Percentiles rank a stretch among this genome's conserved stretches.
phyloP scores from a whole-genome alignment of 441 rosid species.

The Geranium incanum region DNA sequence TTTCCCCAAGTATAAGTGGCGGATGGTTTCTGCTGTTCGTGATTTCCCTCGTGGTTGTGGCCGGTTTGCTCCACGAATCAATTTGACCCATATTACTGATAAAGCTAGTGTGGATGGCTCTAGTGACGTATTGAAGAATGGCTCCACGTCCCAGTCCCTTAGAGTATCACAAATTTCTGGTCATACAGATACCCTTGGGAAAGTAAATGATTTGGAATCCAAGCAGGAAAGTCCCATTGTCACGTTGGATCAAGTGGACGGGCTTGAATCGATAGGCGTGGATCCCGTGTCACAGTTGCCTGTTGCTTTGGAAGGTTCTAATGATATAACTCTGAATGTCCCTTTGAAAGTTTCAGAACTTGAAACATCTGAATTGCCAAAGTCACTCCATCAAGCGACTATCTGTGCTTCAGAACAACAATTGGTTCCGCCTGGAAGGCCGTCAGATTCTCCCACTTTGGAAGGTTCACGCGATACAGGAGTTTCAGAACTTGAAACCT shows the following conservation, averaged over 20 bases:
- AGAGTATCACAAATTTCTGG: not conserved
- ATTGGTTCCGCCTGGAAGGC: not conserved
- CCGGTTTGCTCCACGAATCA: not conserved
- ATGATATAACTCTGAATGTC: not conserved
- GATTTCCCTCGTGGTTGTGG: slow-evolving; percentile 4
- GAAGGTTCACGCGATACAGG: not conserved
- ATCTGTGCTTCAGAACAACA: not conserved
- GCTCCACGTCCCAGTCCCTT: not conserved
- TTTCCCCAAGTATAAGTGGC: not conserved
- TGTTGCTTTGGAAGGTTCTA: not conserved
- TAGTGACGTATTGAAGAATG: not conserved
- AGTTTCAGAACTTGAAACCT: not conserved
- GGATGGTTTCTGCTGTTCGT: not conserved
- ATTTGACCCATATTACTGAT: not conserved
- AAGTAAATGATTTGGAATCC: too few species aligned
- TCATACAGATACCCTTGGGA: not conserved
- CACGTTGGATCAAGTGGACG: not conserved
- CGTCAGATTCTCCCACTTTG: not conserved
- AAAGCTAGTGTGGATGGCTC: not conserved
- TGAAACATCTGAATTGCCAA: not conserved
- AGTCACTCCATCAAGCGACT: not conserved
- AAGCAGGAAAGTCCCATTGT: not conserved
- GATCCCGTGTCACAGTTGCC: not conserved
- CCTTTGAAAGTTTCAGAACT: not conserved
- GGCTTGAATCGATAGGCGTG: not conserved